Evolutionary conservation across 1,139 yeast species (phyloP).

Genomic region (Suhomyces guaymorum): DNA sequence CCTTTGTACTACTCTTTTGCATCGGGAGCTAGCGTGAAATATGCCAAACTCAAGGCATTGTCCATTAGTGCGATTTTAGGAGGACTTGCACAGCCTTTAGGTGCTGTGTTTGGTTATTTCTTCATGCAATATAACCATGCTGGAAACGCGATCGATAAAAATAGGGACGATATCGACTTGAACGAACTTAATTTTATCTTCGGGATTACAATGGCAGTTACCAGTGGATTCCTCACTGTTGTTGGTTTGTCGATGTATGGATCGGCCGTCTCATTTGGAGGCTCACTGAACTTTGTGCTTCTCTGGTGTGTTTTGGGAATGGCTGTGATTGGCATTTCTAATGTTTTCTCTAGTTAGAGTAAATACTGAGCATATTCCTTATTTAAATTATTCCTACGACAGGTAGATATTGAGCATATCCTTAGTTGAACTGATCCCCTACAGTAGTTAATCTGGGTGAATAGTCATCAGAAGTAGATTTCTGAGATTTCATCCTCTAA

Average conservation of each 20-base stretch:
- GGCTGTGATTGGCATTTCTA: constrained; percentile 35
- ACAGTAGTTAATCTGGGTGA: too few relatives aligned
- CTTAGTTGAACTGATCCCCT: too few relatives aligned
- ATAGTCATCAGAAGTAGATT: too few relatives aligned
- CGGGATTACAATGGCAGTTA: constrained; percentile 67
- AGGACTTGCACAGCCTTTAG: constrained; percentile 84
- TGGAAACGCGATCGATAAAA: constrained; percentile 22
- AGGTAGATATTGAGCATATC: too few relatives aligned
- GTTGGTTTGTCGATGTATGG: constrained; percentile 87
- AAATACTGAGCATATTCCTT: too few relatives aligned
- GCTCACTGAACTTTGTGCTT: constrained; percentile 53
- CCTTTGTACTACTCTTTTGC: constrained; percentile 76
- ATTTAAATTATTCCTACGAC: too few relatives aligned
- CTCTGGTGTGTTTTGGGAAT: constrained; percentile 56
- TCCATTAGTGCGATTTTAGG: constrained; percentile 69
- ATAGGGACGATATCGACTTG: constrained; percentile 29
- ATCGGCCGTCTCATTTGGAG: constrained; percentile 71
- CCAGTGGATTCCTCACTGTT: constrained; percentile 81
- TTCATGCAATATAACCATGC: constrained; percentile 47
- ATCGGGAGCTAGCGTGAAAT: constrained; percentile 18
- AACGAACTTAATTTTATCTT: constrained; percentile 46
- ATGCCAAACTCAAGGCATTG: constrained; percentile 62
- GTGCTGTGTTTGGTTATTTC: constrained; percentile 72
- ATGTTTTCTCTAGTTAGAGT: constrained; percentile 15
- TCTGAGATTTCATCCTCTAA: too few relatives aligned